Conservation (phyloP, 2,329 filamentous ascomycete species). For the Pseudofabraea citricarpa region DNA sequence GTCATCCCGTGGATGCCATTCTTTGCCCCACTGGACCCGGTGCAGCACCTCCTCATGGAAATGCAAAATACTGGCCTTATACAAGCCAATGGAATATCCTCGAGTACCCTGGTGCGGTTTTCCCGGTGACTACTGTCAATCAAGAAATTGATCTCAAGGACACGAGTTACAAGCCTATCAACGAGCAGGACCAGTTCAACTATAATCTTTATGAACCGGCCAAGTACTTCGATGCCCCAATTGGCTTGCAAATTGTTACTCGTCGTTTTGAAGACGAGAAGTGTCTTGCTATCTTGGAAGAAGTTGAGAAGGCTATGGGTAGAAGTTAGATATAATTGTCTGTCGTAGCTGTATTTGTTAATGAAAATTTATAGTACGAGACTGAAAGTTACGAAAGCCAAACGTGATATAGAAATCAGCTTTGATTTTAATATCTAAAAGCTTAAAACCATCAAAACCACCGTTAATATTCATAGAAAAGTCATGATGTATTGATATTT, state of each 20-base stretch:
- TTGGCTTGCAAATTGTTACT: conserved; percentile 31
- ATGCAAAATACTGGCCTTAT: conserved; percentile 54
- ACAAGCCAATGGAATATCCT: conserved; percentile 62
- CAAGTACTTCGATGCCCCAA: conserved; percentile 29
- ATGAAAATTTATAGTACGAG: no score
- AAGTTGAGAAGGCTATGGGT: conserved; percentile 10
- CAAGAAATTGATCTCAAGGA: conserved; percentile 11
- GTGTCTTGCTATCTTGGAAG: conserved; percentile 9
- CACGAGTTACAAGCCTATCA: conserved; percentile 20
- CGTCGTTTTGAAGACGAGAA: conserved; percentile 12
- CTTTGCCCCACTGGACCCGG: conserved; percentile 52
- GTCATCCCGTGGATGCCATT: conserved; percentile 26
- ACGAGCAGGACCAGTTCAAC: conserved; percentile 17
- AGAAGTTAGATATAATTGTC: conserved; percentile 4
- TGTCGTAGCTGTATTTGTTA: no score
- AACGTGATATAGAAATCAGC: no score
- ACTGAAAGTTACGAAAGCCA: no score
- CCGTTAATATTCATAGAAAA: no score
- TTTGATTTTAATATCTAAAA: no score
- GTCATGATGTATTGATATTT: no score
- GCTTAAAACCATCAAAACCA: no score
- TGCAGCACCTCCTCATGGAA: conserved; percentile 41
- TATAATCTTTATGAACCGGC: conserved; percentile 21
- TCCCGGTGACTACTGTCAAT: conserved; percentile 41
- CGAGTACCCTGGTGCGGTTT: conserved; percentile 56